phyloP scores from a whole-genome alignment of 2,329 filamentous ascomycete genomes.

The Ophiognomonia clavigignenti-juglandacearum region DNA sequence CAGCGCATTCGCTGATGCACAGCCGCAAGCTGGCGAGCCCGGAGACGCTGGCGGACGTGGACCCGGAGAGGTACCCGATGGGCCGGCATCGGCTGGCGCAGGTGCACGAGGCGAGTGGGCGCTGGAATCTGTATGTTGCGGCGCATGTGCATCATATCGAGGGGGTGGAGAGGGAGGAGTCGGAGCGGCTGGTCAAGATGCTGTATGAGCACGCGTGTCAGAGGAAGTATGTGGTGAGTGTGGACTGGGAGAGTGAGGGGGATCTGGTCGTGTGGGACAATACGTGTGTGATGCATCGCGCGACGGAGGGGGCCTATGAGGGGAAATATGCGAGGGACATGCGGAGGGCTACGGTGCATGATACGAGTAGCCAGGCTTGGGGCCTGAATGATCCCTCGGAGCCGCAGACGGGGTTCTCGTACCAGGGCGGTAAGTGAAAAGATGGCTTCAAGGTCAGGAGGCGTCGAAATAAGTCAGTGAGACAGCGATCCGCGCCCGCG shows the following conservation, averaged over 20 bases:
- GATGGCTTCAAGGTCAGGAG: too few species aligned
- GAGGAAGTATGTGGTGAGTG: constrained; percentile 7
- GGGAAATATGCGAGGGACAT: background rate
- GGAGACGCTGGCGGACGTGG: constrained; percentile 28
- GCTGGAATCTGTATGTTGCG: constrained; percentile 41
- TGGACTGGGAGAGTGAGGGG: constrained; percentile 16
- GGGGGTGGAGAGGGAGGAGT: constrained; percentile 25
- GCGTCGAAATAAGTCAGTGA: too few species aligned
- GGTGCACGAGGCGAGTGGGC: constrained; percentile 31
- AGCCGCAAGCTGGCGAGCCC: constrained; percentile 29
- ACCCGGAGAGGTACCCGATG: constrained; percentile 23
- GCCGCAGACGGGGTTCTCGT: background rate
- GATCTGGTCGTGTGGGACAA: constrained; percentile 20
- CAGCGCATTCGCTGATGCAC: constrained; percentile 28
- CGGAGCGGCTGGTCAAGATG: constrained; percentile 24
- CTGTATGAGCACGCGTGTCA: constrained; percentile 13
- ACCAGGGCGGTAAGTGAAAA: too few species aligned
- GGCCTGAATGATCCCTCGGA: background rate
- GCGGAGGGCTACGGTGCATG: background rate
- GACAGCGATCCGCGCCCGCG: too few species aligned
- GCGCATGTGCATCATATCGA: constrained; percentile 40
- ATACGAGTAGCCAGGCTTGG: background rate
- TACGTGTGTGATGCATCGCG: constrained; percentile 15
- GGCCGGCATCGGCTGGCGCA: constrained; percentile 36
- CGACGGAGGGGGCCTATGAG: background rate